Evolutionary conservation across 257 asterid species (phyloP).

Genomic region (Solanum chaucha): DNA sequence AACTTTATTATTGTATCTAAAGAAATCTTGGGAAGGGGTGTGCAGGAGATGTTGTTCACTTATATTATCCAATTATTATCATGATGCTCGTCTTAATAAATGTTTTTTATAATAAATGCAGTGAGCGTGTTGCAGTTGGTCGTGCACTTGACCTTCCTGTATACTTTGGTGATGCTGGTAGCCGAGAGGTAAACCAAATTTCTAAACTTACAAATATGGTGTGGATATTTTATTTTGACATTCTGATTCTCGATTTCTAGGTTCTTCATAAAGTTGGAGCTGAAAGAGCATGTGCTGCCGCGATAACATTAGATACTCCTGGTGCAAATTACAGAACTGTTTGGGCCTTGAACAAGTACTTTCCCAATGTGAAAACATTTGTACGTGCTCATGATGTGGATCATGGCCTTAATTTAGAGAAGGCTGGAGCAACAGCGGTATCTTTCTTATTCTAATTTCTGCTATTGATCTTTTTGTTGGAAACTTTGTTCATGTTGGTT

Average conservation of each 20-base stretch:
- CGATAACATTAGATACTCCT: conserved; percentile 91
- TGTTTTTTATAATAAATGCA: conserved; percentile 17
- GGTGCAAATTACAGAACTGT: conserved; percentile 99
- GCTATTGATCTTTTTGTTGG: neutral
- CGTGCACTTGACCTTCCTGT: conserved; percentile 99
- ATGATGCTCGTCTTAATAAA: neutral
- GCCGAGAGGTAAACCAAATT: conserved; percentile 69
- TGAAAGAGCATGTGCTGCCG: conserved; percentile 98
- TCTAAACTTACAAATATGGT: conserved; percentile 5
- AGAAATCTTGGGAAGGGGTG: neutral
- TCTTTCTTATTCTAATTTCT: conserved; percentile 6
- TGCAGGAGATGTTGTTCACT: neutral
- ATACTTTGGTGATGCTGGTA: conserved; percentile 98
- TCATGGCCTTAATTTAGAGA: conserved; percentile 93
- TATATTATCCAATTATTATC: neutral
- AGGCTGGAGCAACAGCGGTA: conserved; percentile 99
- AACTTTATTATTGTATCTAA: neutral
- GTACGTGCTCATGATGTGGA: conserved; percentile 99
- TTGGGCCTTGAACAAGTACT: conserved; percentile 98
- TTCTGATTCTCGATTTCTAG: conserved; percentile 27
- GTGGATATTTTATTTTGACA: conserved; percentile 1
- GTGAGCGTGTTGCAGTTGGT: conserved; percentile 93
- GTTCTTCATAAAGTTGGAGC: conserved; percentile 99
- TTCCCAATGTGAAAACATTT: conserved; percentile 89
- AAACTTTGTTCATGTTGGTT: neutral